Base-by-base conservation (phyloP, 306 rosid species). In the Dalbergia oliveri region DNA sequence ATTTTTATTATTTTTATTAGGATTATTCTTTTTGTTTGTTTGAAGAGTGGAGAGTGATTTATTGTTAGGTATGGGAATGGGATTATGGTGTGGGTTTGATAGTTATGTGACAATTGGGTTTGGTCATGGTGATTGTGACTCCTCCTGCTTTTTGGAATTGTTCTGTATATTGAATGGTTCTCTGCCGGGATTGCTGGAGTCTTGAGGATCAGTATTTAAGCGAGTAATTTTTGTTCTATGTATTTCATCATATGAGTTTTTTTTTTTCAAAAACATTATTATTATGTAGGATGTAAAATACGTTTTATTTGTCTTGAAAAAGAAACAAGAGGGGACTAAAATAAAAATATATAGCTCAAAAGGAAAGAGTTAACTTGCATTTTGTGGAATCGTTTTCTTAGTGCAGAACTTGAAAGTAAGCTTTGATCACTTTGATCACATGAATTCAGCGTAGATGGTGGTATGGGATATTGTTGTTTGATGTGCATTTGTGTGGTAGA, bases 401-500 rank as follows among this genome's bases (percentile, higher is more conserved):
- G 61, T 47, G 23, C n/a, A 35, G 21, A 33, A 66, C 66, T 49
- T 51, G 15, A 13, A 4, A 43, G 3, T 18, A 66, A 53, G 71
- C 69, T 18, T 49, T 51, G 68, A 41, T 51, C 14, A 23, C 31
- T 69, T 69, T 77, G 56, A 58, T 61, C 6, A 8, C 47, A 43
- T 33, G 71, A 54, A 33, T 72, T 83, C 31, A 14, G 77, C 35
- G 2, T 45, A 41, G 63, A 51, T 56, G 45, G 76, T 21, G 45
- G 43, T 58, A 18, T 8, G 81, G 62, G 61, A 83, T 44, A 14
- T 2, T 70, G 66, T 31, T 77, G 51, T 47, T 39, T 56, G 8
- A 77, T 75, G 77, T 73, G 80, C 80, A 83, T 83, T 77, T 87
- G 18, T 59, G 33, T 35, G 80, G 79, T 72, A 66, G 83, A 19